Base-by-base conservation (phyloP, 345 rosid species). In the Erucastrum elatum region DNA sequence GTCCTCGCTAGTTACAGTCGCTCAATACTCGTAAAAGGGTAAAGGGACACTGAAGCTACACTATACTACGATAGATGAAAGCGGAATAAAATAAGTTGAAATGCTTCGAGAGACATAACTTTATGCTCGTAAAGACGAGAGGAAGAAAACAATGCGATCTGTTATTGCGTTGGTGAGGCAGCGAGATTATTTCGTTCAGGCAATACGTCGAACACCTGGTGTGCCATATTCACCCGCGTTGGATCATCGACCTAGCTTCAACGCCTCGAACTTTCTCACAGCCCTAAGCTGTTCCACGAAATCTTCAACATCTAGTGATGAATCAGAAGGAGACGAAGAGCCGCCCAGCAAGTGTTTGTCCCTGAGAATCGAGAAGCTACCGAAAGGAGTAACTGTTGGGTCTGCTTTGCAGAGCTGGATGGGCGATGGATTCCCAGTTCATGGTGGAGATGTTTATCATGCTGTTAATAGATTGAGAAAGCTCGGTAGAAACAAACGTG, bases 321-420 rank as follows among this genome's bases (percentile, higher is more conserved):
- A 11, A 0, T 62, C 67, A 8, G 81, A 80, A 0, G 66, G 6
- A 37, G 80, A 77, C 65, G 75, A 86, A 46, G 80, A 85, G 33
- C 79, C 76, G 56, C 75, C 83, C 39, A n/a, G 2, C 49, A 86
- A 87, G 60, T 88, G 93, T 80, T 85, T 93, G 15, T 93, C 92
- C 68, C 72, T 80, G 61, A 88, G 94, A 82, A 91, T 95, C 62
- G 96, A 93, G 89, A 87, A 85, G 76, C 90, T 93, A 17, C 81
- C 77, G 0, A 86, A 77, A 64, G 87, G 89, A 25, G 88, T 88
- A 77, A 76, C 92, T 5, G 88, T 87, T 80, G 91, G 96, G 37
- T 83, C 77, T 44, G 90, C 94, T n/a, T 87, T 91, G 70, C 97
- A 87, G 78, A 86, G 90, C 58, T 92, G 97, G 96, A 92, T 92